These are phyloP conservation scores for Dactylellina drechsleri DNA, from an alignment of 2,329 filamentous ascomycete species.

Conservation along the genomic window DNA sequence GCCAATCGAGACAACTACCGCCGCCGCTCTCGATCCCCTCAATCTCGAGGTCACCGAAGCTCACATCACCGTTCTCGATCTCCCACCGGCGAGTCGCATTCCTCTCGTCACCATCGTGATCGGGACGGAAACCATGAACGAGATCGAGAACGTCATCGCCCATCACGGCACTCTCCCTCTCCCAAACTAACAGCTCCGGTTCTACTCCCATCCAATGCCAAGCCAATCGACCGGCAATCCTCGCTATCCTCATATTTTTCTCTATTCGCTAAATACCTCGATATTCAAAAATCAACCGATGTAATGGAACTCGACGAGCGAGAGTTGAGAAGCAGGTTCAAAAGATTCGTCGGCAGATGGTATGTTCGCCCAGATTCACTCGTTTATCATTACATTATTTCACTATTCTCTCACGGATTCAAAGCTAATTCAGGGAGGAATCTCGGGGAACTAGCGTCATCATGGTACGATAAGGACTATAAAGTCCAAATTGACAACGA, in stretches of 20 bases:
- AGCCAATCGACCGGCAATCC: conserved; percentile 71
- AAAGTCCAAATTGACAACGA: conserved; percentile 64
- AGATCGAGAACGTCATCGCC: conserved; percentile 57
- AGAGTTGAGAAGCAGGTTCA: conserved; percentile 87
- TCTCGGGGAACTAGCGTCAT: conserved; percentile 81
- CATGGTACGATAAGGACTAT: conserved; percentile 89
- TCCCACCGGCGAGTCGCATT: conserved; percentile 35
- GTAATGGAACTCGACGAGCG: conserved; percentile 74
- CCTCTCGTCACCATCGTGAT: conserved; percentile 28
- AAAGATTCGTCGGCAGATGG: conserved; percentile 92
- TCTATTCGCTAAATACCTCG: conserved; percentile 80
- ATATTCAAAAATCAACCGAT: conserved; percentile 82
- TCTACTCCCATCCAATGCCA: conserved; percentile 69
- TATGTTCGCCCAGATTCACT: conserved; percentile 62
- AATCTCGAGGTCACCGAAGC: conserved; percentile 6
- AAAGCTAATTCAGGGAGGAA: conserved; percentile 73
- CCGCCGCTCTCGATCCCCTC: conserved; percentile 3
- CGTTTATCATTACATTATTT: background rate
- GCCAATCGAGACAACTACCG: conserved; percentile 15
- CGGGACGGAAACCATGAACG: conserved; percentile 25
- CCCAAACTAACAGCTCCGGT: conserved; percentile 47
- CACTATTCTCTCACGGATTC: conserved; percentile 24
- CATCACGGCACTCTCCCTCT: conserved; percentile 47
- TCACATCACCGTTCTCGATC: conserved; percentile 38
- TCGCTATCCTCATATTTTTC: conserved; percentile 67